A percentile compares a stretch with the other conserved stretches of the same genome.
Conservation (phyloP, 2,329 filamentous ascomycete genomes). For the Allantophomopsis cytisporea region DNA sequence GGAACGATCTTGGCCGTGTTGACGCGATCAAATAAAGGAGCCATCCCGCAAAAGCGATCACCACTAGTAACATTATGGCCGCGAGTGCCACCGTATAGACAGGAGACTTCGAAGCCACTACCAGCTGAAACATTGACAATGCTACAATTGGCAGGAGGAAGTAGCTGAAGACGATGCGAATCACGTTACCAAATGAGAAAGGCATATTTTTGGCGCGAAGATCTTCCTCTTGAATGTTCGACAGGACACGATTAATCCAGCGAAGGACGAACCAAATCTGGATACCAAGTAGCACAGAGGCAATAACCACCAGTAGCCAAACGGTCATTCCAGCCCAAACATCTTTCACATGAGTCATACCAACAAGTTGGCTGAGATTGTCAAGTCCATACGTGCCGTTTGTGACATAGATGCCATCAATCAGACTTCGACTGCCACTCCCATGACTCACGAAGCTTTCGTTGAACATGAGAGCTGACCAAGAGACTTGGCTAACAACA, state of each 20-base stretch:
- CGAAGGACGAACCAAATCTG: constrained; percentile 66
- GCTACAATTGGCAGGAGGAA: constrained; percentile 80
- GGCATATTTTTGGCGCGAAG: constrained; percentile 83
- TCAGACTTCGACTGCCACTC: constrained; percentile 49
- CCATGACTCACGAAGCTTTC: constrained; percentile 67
- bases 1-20: constrained; percentile 68
- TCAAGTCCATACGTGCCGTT: constrained; percentile 72
- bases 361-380: constrained; percentile 65
- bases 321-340: constrained; percentile 92
- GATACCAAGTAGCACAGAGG: constrained; percentile 49
- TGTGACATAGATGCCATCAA: constrained; percentile 78
- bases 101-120: constrained; percentile 56
- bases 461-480: constrained; percentile 90
- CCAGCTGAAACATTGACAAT: constrained; percentile 82
- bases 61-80: constrained; percentile 56
- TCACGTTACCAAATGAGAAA: constrained; percentile 65
- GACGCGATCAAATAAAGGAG: constrained; percentile 68
- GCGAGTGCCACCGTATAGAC: constrained; percentile 62
- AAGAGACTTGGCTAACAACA: constrained; percentile 72
- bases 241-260: constrained; percentile 62
- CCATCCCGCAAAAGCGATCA: constrained; percentile 66
- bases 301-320: constrained; percentile 73
- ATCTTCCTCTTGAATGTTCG: constrained; percentile 69
- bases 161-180: constrained; percentile 85
- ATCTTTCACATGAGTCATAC: constrained; percentile 62